These are phyloP conservation scores for Quercus rubra DNA, from an alignment of 306 rosid species.

Conservation along the genomic window DNA sequence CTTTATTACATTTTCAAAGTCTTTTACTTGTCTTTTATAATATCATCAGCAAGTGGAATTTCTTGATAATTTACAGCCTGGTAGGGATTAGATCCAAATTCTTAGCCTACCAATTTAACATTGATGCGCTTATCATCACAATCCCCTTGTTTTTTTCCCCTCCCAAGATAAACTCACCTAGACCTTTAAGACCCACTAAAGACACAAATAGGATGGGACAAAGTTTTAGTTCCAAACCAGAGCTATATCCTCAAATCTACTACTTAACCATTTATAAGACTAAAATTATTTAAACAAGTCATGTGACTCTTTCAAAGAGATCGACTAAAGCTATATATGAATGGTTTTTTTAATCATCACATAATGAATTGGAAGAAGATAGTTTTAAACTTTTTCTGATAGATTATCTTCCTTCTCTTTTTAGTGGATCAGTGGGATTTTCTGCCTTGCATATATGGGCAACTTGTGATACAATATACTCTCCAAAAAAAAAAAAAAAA, in stretches of 20 bases:
- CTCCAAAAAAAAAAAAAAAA: too few relatives aligned
- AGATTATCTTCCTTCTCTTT: constrained; percentile 34
- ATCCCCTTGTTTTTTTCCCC: neutral
- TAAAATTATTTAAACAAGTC: too few relatives aligned
- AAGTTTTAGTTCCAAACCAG: too few relatives aligned
- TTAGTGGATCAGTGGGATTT: constrained; percentile 18
- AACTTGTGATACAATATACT: constrained; percentile 25
- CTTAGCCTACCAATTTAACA: constrained; percentile 26
- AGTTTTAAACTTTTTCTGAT: too few relatives aligned
- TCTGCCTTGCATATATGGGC: constrained; percentile 23
- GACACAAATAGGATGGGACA: constrained; percentile 7
- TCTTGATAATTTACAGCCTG: constrained; percentile 37
- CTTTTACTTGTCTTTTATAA: constrained; percentile 19
- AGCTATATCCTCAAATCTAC: too few relatives aligned
- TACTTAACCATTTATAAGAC: too few relatives aligned
- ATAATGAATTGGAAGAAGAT: too few relatives aligned
- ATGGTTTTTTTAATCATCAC: too few relatives aligned
- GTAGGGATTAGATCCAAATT: constrained; percentile 68
- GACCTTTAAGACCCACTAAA: constrained; percentile 15
- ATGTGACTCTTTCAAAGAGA: too few relatives aligned
- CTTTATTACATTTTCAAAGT: constrained; percentile 1
- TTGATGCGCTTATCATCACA: constrained; percentile 27
- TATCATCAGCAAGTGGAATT: constrained; percentile 30
- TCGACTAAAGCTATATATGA: too few relatives aligned
- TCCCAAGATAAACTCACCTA: neutral